Evolutionary conservation across 495 filamentous ascomycete genomes (phyloP).

Genomic region (Aspergillus indologenus): DNA sequence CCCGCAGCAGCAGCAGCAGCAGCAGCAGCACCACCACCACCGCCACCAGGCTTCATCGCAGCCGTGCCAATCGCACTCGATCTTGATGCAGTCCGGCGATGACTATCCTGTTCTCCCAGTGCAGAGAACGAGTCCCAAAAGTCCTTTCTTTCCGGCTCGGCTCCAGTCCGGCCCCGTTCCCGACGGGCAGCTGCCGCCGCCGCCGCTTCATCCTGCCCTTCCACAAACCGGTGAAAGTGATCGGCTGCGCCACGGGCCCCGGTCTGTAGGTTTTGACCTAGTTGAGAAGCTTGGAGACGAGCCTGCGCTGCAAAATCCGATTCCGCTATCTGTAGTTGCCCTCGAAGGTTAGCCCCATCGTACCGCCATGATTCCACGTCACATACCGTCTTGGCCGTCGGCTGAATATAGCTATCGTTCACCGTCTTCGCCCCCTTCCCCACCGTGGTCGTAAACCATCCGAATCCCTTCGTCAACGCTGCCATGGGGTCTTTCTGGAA

Average conservation of each 20-base stretch:
- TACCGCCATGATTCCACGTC: neutral
- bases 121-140: conserved; percentile 85
- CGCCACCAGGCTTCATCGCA: conserved; percentile 63
- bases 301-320: conserved; percentile 87
- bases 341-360: neutral
- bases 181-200: conserved; percentile 12
- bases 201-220: conserved; percentile 50
- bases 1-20: no score
- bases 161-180: conserved; percentile 22
- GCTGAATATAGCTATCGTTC: conserved; percentile 85
- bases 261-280: conserved; percentile 61
- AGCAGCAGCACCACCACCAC: conserved; percentile 12
- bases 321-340: conserved; percentile 60
- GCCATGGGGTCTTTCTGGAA: conserved; percentile 88
- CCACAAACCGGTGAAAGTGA: conserved; percentile 77
- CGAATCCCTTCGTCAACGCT: conserved; percentile 85
- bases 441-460: conserved; percentile 86
- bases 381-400: conserved; percentile 78
- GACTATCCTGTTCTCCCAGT: conserved; percentile 52
- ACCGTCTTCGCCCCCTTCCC: conserved; percentile 84
- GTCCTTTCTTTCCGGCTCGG: conserved; percentile 66
- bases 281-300: conserved; percentile 60
- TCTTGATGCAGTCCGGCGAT: conserved; percentile 29
- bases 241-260: conserved; percentile 71
- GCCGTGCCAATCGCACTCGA: conserved; percentile 64